Evolutionary conservation across 805 yeast species (phyloP), one percentile per base, ranked within the genome.

Genomic region (Kodamaea nitidulidarum): DNA sequence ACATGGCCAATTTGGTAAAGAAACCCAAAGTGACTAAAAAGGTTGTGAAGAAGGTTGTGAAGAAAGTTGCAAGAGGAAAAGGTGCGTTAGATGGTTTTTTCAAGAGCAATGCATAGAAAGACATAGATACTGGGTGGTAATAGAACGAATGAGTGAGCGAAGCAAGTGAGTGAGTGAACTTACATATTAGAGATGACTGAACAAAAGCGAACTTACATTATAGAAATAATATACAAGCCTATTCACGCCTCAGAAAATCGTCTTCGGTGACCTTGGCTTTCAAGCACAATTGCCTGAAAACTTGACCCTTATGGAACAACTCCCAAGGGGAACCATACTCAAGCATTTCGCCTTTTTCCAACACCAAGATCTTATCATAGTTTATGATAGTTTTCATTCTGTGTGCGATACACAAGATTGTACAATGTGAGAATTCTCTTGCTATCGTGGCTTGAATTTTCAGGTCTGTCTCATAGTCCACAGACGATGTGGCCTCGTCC

Each of bases 391-490:
- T 81, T 44, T 80, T 75, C 62, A 88, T 69, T 46, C 96, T 69
- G 58, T 88, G 96, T 4, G 96, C 96, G 61, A 88, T 87, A 46
- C 95, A 87, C 47, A 88, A 65, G 38, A 87, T 80, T 0, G 96
- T 87, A 47, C 93, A 80, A 18, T 76, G 63, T 2, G 61, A 40
- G 55, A 88, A 88, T 53, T 85, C 90, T 11, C 67, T 66, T 11
- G 77, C 69, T 41, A 84, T 84, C 2, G 95, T 84, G n/a, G 67
- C 49, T 57, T 88, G 96, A 45, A 88, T 84, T 55, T 75, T 76
- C 3, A 81, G 70, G 59, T 88, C 96, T 0, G 96, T 87, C 52
- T 84, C 88, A 54, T 84, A 88, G 62, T 88, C 96, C 45, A 88
- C 87, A 34, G 81, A 75, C 1, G 84, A 76, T 0, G 88, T 81